A percentile compares a stretch with the other conserved stretches of the same genome.
Conservation (phyloP, 352 stramenopile genomes). For the Phytophthora rubi region DNA sequence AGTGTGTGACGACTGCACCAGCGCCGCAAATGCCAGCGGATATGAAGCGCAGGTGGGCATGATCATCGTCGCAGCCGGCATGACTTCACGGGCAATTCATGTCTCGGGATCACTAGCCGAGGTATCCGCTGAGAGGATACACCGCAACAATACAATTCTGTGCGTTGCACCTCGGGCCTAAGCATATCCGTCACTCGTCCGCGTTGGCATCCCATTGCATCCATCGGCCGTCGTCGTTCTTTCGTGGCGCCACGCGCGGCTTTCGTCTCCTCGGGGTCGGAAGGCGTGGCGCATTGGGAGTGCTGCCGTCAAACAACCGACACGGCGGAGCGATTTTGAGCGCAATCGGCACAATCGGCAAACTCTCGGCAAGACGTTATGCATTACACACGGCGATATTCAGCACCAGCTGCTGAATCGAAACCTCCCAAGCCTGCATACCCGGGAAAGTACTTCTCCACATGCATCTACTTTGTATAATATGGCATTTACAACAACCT, state of each 20-base stretch:
- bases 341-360: background rate
- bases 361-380: background rate
- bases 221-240: background rate
- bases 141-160: background rate
- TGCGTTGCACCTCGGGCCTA: background rate
- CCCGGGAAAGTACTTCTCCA: background rate
- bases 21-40: too few relatives aligned
- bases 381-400: background rate
- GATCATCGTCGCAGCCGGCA: background rate
- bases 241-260: background rate
- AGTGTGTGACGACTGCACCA: background rate
- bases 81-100: slow-evolving; percentile 6
- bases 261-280: background rate
- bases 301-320: background rate
- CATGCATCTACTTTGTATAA: too few relatives aligned
- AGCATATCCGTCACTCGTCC: too few relatives aligned
- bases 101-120: background rate
- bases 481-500: background rate
- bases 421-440: background rate
- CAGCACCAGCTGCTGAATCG: background rate
- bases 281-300: background rate
- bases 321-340: background rate
- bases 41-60: background rate
- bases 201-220: too few relatives aligned
- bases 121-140: slow-evolving; percentile 9